Evolutionary conservation across 1,284 basidiomycete genomes (phyloP), one percentile per base, ranked within the genome.

Genomic region (Cryptococcus sp.): DNA sequence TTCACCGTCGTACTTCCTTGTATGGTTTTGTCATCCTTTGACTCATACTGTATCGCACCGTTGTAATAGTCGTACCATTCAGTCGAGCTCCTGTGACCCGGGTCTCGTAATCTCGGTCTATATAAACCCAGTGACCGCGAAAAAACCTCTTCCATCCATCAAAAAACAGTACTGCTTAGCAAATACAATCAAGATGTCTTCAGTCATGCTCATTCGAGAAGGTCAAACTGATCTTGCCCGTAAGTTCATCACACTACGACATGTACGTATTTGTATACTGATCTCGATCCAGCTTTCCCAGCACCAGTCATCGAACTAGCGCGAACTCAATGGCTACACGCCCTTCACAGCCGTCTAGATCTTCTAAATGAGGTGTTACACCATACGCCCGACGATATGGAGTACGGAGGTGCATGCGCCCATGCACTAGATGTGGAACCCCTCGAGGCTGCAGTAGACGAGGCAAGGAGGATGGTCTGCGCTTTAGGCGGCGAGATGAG

Each of bases 391-490:
- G 32, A 62, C 50, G 62, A 67, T 33, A 57, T 65, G 44, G 62
- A 67, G 37, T 61, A 62, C 32, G 64, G 63, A 10, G 67, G 67
- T 6, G 56, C 64, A 11, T 57, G 49, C 5, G 46, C 58, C 5
- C 58, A 53, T 31, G 58, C 59, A 0, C 56, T 60, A 13, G 49
- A 62, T 30, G 50, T 64, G 14, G 59, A 52, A 2, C 60, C 58
- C 14, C 53, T 66, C 23, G 66, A 68, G 44, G 61, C 60, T 15
- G 56, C 57, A 4, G 65, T 68, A 4, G 65, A 67, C 36, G 65
- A 66, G 46, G 66, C 66, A 15, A 46, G 66, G 42, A 33, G 61
- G 33, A 65, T 66, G 65, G 61, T 68, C 11, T 66, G 58, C 52
- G 56, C 53, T 13, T 49, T 68, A 0, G 58, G 63, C 3, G 57